Evolutionary conservation across 2,329 filamentous ascomycete genomes (phyloP).

Genomic region (Mycosphaerelloides madeirae): DNA sequence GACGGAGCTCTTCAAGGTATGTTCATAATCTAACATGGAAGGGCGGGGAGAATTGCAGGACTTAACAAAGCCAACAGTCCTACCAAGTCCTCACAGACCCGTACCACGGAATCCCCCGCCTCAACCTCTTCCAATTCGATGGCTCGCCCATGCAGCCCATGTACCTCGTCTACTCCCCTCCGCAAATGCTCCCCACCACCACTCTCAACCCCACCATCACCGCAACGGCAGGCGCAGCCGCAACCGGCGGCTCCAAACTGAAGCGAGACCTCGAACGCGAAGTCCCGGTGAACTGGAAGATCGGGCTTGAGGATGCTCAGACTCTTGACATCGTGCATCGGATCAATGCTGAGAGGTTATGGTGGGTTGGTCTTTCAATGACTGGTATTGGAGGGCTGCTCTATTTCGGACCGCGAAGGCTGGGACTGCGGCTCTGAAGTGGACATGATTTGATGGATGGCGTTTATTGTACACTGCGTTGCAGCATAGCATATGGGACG

Average conservation of each 20-base stretch:
- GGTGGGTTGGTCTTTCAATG: slow-evolving; percentile 48
- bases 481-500: too few relatives aligned
- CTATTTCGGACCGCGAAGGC: slow-evolving; percentile 40
- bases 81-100: slow-evolving; percentile 50
- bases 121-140: slow-evolving; percentile 61
- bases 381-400: slow-evolving; percentile 46
- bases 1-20: slow-evolving; percentile 58
- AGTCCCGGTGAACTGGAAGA: slow-evolving; percentile 39
- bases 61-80: slow-evolving; percentile 28
- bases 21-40: slow-evolving; percentile 6
- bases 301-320: slow-evolving; percentile 20
- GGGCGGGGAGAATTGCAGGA: background rate
- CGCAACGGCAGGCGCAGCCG: slow-evolving; percentile 34
- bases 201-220: slow-evolving; percentile 56
- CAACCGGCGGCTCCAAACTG: slow-evolving; percentile 28
- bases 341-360: slow-evolving; percentile 43
- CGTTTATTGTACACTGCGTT: background rate
- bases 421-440: slow-evolving; percentile 26
- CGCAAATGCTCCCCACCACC: slow-evolving; percentile 64
- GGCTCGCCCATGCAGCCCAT: slow-evolving; percentile 63
- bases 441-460: background rate
- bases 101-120: slow-evolving; percentile 58
- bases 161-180: slow-evolving; percentile 59
- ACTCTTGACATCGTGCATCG: slow-evolving; percentile 32
- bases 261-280: slow-evolving; percentile 29